Evolutionary conservation across 2,329 filamentous ascomycete species (phyloP), one percentile per base, ranked within the genome.

Genomic region (Aspergillus tamarii): DNA sequence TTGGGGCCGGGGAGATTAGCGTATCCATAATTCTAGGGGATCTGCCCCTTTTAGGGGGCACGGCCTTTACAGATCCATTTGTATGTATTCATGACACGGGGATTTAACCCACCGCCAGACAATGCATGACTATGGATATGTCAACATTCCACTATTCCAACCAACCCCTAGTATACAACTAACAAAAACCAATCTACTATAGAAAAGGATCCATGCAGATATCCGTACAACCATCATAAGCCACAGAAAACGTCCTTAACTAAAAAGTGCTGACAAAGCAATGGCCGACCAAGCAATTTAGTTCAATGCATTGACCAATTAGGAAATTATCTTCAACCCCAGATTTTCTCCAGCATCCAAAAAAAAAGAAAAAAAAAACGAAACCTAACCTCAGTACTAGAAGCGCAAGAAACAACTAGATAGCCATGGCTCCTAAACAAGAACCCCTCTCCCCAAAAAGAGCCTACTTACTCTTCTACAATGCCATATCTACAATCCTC

Each of bases 401-500:
- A 26, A 57, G 28, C 21, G 8, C 19, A 48, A 53, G n/a, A 32
- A 43, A 11, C 52, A 36, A 48, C 11, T 7, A 23, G 14, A 14
- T 21, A n/a, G 57, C 30, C 16, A 62, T 59, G 39, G 28, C 39
- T 16, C 6, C 52, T 21, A 26, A 14, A 19, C 32, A 39, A 34
- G 23, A 28, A 41, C 46, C 60, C 21, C 56, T 48, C 28, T 23
- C 60, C 10, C 41, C 48, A 4, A 64, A 62, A 28, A 64, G 28
- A 30, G 14, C 23, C 56, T 75, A 74, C 41, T 70, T 75, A n/a
- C 46, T 70, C 26, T 23, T 64, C 59, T 75, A 74, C 64, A 75
- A 75, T 59, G 53, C 64, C 52, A 34, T 65, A 46, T 71, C 64
- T 34, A 64, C 68, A 39, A 43, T 67, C 43, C 67, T 73, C 53